Conservation (phyloP, 192 early-diverging fungal genomes). For the Coemansia sp. region DNA sequence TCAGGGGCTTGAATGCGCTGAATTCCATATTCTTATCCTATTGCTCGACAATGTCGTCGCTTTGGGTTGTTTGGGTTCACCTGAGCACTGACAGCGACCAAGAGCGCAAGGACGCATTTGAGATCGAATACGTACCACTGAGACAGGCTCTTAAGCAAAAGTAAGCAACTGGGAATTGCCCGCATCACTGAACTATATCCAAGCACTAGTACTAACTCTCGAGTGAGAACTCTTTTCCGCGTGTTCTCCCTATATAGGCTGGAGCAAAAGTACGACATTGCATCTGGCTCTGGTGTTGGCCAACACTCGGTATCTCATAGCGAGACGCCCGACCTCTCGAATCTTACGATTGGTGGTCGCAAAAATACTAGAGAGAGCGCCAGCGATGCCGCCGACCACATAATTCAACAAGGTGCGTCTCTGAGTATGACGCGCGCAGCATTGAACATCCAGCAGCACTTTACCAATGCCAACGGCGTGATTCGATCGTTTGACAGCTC, state of each 20-base stretch:
- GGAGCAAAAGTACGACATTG: neutral
- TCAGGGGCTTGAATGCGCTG: neutral
- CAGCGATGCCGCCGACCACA: neutral
- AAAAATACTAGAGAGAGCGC: neutral
- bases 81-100: slow-evolving; percentile 1
- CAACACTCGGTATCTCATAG: neutral
- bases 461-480: slow-evolving; percentile 5
- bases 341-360: neutral
- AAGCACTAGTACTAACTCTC: neutral
- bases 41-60: neutral
- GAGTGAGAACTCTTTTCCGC: neutral
- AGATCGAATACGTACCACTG: neutral
- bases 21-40: neutral
- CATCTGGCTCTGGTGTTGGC: neutral
- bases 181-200: neutral
- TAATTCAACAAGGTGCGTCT: neutral
- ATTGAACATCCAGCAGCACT: slow-evolving; percentile 4
- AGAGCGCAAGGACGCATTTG: neutral
- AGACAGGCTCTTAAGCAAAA: neutral
- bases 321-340: neutral
- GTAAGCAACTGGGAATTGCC: neutral
- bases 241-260: neutral
- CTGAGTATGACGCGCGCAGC: neutral
- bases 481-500: neutral
- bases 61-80: slow-evolving; percentile 29